These are phyloP conservation scores for Hemisphaericaspora subhashii DNA, from an alignment of 1,139 yeast genomes.

Conservation along the genomic window DNA sequence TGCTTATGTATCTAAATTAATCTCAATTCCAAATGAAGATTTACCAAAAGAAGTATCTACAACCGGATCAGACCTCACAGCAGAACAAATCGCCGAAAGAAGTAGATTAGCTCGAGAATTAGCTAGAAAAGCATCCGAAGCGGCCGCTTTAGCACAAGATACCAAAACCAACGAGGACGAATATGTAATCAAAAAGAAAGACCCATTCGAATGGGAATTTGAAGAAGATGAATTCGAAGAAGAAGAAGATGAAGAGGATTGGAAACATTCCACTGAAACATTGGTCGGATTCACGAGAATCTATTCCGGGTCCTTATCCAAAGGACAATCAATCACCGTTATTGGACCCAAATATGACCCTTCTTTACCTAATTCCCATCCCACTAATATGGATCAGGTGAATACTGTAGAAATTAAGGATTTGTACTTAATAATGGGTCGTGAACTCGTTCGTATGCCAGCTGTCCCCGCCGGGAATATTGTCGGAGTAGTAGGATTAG, in stretches of 20 bases:
- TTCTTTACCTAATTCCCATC: slow-evolving; percentile 51
- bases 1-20: slow-evolving; percentile 87
- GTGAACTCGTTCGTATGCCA: slow-evolving; percentile 75
- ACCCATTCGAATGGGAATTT: slow-evolving; percentile 50
- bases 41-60: slow-evolving; percentile 61
- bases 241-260: slow-evolving; percentile 39
- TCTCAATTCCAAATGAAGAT: slow-evolving; percentile 80
- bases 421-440: slow-evolving; percentile 85
- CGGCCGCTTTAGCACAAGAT: slow-evolving; percentile 36
- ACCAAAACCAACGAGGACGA: slow-evolving; percentile 25
- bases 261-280: slow-evolving; percentile 54
- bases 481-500: slow-evolving; percentile 92
- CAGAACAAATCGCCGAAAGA: slow-evolving; percentile 66
- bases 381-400: slow-evolving; percentile 43
- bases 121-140: slow-evolving; percentile 69
- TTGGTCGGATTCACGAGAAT: slow-evolving; percentile 87
- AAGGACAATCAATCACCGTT: slow-evolving; percentile 73
- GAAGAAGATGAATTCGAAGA: slow-evolving; percentile 39
- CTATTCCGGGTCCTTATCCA: slow-evolving; percentile 76
- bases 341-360: slow-evolving; percentile 91
- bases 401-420: slow-evolving; percentile 55
- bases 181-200: slow-evolving; percentile 31
- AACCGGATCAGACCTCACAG: slow-evolving; percentile 31
- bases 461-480: slow-evolving; percentile 94
- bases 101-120: slow-evolving; percentile 68